A percentile compares a stretch with the other conserved stretches of the same genome.
These are phyloP conservation scores for Cucumis sativus DNA, from an alignment of 306 rosid species.

Conservation along the genomic window DNA sequence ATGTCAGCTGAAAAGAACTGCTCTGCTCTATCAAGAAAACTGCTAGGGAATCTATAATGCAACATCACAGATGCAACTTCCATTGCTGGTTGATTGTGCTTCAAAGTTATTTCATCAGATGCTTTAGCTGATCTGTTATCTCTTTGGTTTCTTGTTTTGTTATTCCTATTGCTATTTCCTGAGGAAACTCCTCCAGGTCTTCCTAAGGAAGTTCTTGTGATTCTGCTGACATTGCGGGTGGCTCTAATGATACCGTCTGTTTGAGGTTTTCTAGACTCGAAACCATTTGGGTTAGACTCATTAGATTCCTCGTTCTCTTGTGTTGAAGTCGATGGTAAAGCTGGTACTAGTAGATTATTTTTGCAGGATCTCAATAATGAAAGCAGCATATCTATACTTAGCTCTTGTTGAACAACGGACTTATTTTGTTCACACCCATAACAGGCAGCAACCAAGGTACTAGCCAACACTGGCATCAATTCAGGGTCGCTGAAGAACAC, in stretches of 20 bases:
- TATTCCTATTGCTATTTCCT: conserved; percentile 44
- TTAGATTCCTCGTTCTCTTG: conserved; percentile 44
- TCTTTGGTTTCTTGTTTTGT: conserved; percentile 48
- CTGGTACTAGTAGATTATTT: conserved; percentile 21
- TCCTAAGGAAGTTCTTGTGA: conserved; percentile 27
- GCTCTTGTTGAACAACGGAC: conserved; percentile 81
- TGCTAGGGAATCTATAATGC: conserved; percentile 60
- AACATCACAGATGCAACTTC: conserved; percentile 54
- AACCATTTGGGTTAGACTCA: conserved; percentile 34
- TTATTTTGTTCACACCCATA: conserved; percentile 86
- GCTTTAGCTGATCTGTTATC: conserved; percentile 46
- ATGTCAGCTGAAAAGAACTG: conserved; percentile 51
- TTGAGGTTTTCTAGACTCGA: conserved; percentile 33
- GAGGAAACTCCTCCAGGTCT: conserved; percentile 27
- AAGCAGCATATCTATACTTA: conserved; percentile 82
- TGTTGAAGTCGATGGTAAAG: conserved; percentile 26
- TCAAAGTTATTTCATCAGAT: conserved; percentile 44
- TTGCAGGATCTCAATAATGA: conserved; percentile 74
- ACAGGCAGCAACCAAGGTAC: conserved; percentile 83
- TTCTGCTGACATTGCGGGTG: conserved; percentile 43
- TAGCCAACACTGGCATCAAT: conserved; percentile 91
- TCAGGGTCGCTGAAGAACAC: conserved; percentile 95
- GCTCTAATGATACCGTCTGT: conserved; percentile 27
- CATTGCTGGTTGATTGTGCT: conserved; percentile 27
- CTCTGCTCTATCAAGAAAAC: conserved; percentile 69